phyloP scores from a whole-genome alignment of 208 protist genomes.

The Acanthamoeba lenticulata region DNA sequence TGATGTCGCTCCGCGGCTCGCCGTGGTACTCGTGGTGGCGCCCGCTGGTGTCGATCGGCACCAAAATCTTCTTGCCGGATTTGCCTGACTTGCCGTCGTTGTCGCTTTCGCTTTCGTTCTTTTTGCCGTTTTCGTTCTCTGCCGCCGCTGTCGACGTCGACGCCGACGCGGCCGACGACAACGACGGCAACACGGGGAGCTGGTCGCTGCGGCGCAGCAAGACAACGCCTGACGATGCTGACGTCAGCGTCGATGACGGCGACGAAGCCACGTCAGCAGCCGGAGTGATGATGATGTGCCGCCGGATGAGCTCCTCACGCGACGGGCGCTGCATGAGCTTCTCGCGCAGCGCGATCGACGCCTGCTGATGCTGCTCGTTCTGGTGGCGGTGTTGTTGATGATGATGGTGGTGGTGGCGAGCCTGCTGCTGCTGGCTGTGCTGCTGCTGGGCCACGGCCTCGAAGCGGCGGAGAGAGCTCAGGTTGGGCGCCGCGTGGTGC shows the following conservation, averaged over 20 bases:
- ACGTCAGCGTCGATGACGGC: neutral
- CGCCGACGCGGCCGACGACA: no score
- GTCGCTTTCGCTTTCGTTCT: neutral
- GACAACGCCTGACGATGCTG: neutral
- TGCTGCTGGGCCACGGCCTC: no score
- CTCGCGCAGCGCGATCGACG: conserved; percentile 12
- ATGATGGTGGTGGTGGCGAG: conserved; percentile 28
- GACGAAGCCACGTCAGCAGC: neutral
- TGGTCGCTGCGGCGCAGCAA: no score
- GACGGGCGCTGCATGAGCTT: conserved; percentile 7
- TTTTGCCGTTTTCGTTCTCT: no score
- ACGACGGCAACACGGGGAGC: no score
- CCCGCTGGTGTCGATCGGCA: conserved; percentile 50
- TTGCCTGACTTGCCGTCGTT: neutral
- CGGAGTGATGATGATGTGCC: neutral
- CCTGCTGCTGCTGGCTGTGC: no score
- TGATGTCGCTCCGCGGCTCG: conserved; percentile 24
- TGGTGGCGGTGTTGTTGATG: no score
- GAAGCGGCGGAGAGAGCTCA: conserved; percentile 52
- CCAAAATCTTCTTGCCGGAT: conserved; percentile 15
- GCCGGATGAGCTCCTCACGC: conserved; percentile 29
- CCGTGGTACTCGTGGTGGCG: conserved; percentile 55
- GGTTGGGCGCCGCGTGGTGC: conserved; percentile 31
- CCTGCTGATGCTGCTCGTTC: neutral
- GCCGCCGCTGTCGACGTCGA: no score